Conservation (phyloP, 2,329 filamentous ascomycete genomes). For the Clathrospora elynae region DNA sequence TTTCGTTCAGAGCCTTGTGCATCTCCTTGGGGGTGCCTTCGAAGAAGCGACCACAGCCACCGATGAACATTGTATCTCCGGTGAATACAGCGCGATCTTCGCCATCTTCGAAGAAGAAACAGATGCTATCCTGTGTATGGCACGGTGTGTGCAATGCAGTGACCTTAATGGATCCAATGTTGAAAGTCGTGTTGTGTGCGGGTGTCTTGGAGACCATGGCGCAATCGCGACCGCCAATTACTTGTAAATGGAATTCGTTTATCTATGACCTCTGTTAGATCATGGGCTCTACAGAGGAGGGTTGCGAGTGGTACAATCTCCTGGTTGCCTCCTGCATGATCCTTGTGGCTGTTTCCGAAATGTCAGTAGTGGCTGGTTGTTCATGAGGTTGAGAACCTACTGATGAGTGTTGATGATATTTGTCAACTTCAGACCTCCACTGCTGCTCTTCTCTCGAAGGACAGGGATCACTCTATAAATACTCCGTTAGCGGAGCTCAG, state of each 20-base stretch:
- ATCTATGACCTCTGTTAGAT: constrained; percentile 50
- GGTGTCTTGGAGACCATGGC: constrained; percentile 79
- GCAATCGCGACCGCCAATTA: constrained; percentile 90
- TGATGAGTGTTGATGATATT: constrained; percentile 97
- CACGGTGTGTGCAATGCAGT: constrained; percentile 94
- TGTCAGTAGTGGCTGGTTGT: constrained; percentile 8
- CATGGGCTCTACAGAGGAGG: not conserved
- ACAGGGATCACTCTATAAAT: constrained; percentile 62
- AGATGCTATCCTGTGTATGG: constrained; percentile 98
- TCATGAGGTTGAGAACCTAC: constrained; percentile 60
- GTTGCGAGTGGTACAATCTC: constrained; percentile 66
- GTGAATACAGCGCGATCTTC: constrained; percentile 84
- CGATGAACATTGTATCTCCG: constrained; percentile 94
- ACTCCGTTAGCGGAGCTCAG: not conserved
- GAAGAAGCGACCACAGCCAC: constrained; percentile 93
- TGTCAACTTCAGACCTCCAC: constrained; percentile 78
- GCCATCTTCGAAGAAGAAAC: constrained; percentile 86
- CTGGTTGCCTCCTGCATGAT: constrained; percentile 91
- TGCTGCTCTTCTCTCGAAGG: constrained; percentile 73
- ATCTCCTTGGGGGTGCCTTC: constrained; percentile 85
- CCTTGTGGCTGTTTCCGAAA: constrained; percentile 72
- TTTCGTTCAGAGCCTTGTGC: constrained; percentile 89
- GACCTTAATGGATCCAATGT: constrained; percentile 80
- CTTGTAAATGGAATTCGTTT: constrained; percentile 67
- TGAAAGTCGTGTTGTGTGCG: constrained; percentile 74